A percentile compares a stretch with the other conserved stretches of the same genome.
Evolutionary conservation across 768 basidiomycete genomes (phyloP).

Genomic region (Mycena epipterygia): DNA sequence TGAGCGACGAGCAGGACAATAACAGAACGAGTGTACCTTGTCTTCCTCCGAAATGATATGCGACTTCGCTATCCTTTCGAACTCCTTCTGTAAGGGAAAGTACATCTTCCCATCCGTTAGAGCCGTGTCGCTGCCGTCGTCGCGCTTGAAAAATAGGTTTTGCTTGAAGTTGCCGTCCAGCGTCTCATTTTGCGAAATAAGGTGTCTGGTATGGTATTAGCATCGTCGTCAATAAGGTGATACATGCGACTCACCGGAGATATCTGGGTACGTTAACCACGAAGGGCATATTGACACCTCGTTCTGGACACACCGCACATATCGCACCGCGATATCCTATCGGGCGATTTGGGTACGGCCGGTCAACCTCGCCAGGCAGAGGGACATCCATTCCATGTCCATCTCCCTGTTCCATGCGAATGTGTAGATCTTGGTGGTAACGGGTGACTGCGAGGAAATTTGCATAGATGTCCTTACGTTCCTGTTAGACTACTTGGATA

Average conservation of each 20-base stretch:
- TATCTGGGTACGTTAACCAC: neutral
- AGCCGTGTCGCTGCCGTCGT: constrained; percentile 2
- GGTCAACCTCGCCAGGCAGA: too few species aligned
- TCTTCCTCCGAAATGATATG: neutral
- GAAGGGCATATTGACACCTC: too few species aligned
- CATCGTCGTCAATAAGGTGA: neutral
- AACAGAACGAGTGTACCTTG: neutral
- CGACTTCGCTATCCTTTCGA: neutral
- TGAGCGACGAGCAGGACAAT: too few species aligned
- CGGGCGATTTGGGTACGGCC: too few species aligned
- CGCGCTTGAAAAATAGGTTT: constrained; percentile 15
- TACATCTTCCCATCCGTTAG: constrained; percentile 12
- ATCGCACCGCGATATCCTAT: too few species aligned
- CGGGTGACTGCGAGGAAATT: too few species aligned
- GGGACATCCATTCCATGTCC: too few species aligned
- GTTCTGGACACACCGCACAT: constrained; percentile 25
- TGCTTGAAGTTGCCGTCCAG: constrained; percentile 15
- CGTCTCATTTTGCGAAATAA: neutral
- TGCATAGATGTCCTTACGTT: too few species aligned
- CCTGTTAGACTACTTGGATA: too few species aligned
- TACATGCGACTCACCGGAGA: neutral
- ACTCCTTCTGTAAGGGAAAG: neutral
- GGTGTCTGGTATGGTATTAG: constrained; percentile 2
- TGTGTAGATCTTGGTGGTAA: too few species aligned
- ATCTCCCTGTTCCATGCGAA: too few species aligned